A percentile compares a stretch with the other conserved stretches of the same genome.
These are phyloP conservation scores for Maudiozyma turicensis DNA, from an alignment of 805 yeast species.

Conservation along the genomic window DNA sequence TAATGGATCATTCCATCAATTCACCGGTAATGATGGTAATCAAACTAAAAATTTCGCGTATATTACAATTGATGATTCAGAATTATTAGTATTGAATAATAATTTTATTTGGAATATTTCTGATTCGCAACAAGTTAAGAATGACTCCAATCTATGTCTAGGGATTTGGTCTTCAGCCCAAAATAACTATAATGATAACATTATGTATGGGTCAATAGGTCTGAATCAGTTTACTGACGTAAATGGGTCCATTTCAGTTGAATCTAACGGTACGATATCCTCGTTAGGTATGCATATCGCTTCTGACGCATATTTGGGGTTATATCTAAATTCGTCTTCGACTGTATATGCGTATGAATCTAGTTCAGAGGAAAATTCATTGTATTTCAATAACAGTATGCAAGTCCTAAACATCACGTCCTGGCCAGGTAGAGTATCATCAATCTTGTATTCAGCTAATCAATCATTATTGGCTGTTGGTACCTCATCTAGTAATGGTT, in stretches of 20 bases:
- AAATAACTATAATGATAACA: constrained; percentile 24
- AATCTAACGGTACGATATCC: constrained; percentile 3
- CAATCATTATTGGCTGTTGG: constrained; percentile 19
- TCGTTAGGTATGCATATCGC: background rate
- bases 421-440: constrained; percentile 14
- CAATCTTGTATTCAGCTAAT: constrained; percentile 21
- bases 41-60: constrained; percentile 9
- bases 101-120: constrained; percentile 24
- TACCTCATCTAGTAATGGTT: background rate
- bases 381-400: constrained; percentile 6
- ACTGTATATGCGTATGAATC: constrained; percentile 53
- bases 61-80: constrained; percentile 12
- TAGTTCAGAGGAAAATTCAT: constrained; percentile 7
- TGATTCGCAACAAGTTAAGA: constrained; percentile 11
- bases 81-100: constrained; percentile 20
- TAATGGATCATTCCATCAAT: constrained; percentile 16
- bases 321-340: constrained; percentile 37
- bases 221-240: constrained; percentile 11
- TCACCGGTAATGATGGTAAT: constrained; percentile 5
- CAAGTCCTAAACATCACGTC: constrained; percentile 5
- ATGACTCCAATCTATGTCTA: constrained; percentile 18
- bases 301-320: constrained; percentile 26
- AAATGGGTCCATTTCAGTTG: constrained; percentile 12
- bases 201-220: constrained; percentile 27
- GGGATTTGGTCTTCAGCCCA: constrained; percentile 19